Evolutionary conservation across 371 early-diverging fungal genomes (phyloP).

Genomic region (Chytridium lagenaria): DNA sequence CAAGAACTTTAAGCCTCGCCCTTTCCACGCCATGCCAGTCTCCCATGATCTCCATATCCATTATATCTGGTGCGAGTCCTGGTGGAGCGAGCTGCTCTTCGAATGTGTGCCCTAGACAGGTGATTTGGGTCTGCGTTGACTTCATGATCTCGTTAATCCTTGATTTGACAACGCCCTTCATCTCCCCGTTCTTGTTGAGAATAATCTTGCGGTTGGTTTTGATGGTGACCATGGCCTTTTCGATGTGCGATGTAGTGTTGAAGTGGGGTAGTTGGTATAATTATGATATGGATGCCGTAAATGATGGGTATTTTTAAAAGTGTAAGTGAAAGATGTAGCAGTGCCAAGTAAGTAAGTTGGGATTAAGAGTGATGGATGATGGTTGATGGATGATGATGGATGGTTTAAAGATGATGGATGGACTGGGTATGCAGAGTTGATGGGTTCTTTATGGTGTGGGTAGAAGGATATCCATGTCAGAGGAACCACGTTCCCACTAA

Average conservation of each 20-base stretch:
- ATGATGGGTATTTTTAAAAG: too few species aligned
- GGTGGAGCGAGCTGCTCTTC: conserved; percentile 4
- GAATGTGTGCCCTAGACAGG: conserved; percentile 38
- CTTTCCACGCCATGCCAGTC: conserved; percentile 44
- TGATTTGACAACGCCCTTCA: conserved; percentile 43
- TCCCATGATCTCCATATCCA: conserved; percentile 57
- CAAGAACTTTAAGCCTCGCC: conserved; percentile 44
- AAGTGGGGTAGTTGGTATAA: not conserved
- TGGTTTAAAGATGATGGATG: too few species aligned
- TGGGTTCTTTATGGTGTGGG: too few species aligned
- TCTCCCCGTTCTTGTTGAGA: conserved; percentile 45
- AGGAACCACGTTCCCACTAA: too few species aligned
- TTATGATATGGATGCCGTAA: conserved; percentile 20
- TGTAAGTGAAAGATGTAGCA: too few species aligned
- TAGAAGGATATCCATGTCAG: too few species aligned
- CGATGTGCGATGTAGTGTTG: not conserved
- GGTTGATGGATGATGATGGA: too few species aligned
- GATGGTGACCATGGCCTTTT: conserved; percentile 42
- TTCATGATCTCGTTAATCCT: conserved; percentile 48
- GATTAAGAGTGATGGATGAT: too few species aligned
- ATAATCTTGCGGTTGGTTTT: conserved; percentile 40
- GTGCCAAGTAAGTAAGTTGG: too few species aligned
- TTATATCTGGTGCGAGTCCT: conserved; percentile 26
- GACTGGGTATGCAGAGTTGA: too few species aligned
- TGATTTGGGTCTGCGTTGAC: conserved; percentile 49